phyloP scores from a whole-genome alignment of 208 protist genomes.

The Leishmania guyanensis region DNA sequence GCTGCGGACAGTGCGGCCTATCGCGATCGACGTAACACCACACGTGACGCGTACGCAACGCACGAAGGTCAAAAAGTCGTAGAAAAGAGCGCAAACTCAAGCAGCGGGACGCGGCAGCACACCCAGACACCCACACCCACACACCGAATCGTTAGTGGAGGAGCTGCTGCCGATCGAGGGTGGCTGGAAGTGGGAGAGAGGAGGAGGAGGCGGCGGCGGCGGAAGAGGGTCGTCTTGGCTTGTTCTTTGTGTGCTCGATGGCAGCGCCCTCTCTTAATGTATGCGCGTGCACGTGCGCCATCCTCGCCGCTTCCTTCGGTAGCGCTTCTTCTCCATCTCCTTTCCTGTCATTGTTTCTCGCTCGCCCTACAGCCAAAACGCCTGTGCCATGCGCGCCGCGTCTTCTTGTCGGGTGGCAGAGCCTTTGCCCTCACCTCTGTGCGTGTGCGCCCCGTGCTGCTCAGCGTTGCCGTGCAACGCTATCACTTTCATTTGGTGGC shows the following conservation, averaged over 20 bases:
- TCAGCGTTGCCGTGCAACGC: no score
- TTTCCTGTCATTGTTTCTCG: slow-evolving; percentile 13
- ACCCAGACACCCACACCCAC: background rate
- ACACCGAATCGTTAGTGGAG: background rate
- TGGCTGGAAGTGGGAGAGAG: background rate
- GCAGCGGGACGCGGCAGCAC: background rate
- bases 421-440: background rate
- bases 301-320: background rate
- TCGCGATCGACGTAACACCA: no score
- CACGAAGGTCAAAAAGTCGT: background rate
- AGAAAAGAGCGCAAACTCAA: background rate
- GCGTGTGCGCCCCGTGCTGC: background rate
- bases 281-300: background rate
- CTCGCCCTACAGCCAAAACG: background rate
- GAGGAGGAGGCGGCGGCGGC: background rate
- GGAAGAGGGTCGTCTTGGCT: background rate
- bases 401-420: background rate
- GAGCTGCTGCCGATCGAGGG: background rate
- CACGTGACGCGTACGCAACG: background rate
- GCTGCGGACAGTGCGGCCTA: background rate
- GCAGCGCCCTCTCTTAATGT: background rate
- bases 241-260: background rate
- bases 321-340: background rate
- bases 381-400: background rate
- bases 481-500: background rate